Conservation (phyloP, 345 rosid genomes). For the Eucalyptus cloeziana region DNA sequence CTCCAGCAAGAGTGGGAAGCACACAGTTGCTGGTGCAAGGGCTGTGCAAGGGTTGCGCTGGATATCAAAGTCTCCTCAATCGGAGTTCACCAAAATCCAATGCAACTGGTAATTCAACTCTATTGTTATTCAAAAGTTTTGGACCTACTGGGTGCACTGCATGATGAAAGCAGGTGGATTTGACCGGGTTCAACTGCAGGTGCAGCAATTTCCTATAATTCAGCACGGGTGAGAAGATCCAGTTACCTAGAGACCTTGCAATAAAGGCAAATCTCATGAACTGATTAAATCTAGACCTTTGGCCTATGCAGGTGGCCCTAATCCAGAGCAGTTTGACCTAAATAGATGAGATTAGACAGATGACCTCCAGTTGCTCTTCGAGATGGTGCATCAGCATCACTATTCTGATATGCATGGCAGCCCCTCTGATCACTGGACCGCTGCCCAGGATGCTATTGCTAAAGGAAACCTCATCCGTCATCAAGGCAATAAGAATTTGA, state of each 20-base stretch:
- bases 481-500: slow-evolving; percentile 11
- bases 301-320: not conserved
- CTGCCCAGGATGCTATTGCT: slow-evolving; percentile 11
- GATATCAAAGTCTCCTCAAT: not conserved
- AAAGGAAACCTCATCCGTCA: slow-evolving; percentile 9
- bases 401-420: slow-evolving; percentile 13
- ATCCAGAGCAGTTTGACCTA: not conserved
- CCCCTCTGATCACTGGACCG: slow-evolving; percentile 8
- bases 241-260: not conserved
- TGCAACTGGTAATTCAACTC: not conserved
- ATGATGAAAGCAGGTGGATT: slow-evolving; percentile 12
- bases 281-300: not conserved
- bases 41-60: not conserved
- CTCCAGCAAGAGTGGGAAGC: not conserved
- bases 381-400: slow-evolving; percentile 7
- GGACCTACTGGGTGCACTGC: not conserved
- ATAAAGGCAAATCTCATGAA: not conserved
- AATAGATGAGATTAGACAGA: not conserved
- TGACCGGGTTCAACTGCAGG: slow-evolving; percentile 16
- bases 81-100: not conserved
- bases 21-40: not conserved
- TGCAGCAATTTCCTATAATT: slow-evolving; percentile 12
- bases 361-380: not conserved
- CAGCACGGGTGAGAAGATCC: not conserved
- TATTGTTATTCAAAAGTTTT: not conserved